Base-by-base conservation (phyloP, 2,329 filamentous ascomycete species). In the Periconia sp. region DNA sequence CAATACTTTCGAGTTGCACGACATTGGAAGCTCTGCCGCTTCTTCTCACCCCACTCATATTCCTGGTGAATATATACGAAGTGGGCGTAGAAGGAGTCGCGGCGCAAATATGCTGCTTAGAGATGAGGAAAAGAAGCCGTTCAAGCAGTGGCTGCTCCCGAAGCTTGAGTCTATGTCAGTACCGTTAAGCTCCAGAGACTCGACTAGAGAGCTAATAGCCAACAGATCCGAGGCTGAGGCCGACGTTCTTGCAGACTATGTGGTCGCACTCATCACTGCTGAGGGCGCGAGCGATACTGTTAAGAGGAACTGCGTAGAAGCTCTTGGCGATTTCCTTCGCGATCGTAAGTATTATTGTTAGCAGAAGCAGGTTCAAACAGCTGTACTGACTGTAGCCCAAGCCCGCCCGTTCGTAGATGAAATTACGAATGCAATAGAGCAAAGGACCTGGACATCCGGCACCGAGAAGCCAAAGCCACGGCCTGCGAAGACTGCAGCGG, bases 211-310 rank as follows among this genome's bases (percentile, higher is more conserved):
- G 26, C 33, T 36, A 16, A 10, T 28, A 21, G 33, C n/a, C 4
- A 10, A 28, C 36, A 89, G 87, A 39, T 89, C 87, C 19, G 88
- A 92, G 60, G 88, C 87, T 36, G 89, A 94, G 65, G 82, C 85
- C 22, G 88, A 91, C 60, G 87, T 92, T 4, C 83, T 94, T 3
- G 88, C 88, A 33, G 89, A 94, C 58, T 94, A 92, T 65, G 86
- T 92, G n/a, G 78, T 92, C 48, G 88, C 87, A 5, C 79, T 94
- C 15, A 73, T 92, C 32, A 81, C 82, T 40, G 84, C 87, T 48
- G 86, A 90, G 52, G 86, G 85, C 48, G 77, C 83, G 36, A 73
- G 79, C 28, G 77, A 78, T n/a, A 76, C 81, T 15, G 84, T 91
- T 40, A 81, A 83, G 59, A 74, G 79, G 56, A 80, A 87, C 37